Evolutionary conservation across 768 basidiomycete species (phyloP), one percentile per base, ranked within the genome.

Genomic region (Kwoniella sp.): DNA sequence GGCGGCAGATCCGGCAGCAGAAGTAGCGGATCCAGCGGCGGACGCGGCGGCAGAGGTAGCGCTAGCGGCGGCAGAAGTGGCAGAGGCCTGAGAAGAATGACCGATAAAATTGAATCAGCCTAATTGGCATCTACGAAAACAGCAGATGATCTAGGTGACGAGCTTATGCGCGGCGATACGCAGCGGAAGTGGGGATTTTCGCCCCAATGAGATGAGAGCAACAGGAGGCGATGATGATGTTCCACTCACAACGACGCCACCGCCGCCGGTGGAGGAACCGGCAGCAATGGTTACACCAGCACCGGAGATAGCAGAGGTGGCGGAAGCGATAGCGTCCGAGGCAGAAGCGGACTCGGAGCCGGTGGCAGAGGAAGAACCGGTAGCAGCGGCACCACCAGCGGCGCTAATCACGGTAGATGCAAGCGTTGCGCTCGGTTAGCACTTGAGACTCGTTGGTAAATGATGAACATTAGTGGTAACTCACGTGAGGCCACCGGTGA

Each of bases 401-500:
- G 47, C 25, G 58, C 23, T 28, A 13, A 8, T 3, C 12, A 28
- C 37, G 34, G 34, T 34, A 34, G 5, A 34, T 5, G 34, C 34
- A 34, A 34, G 13, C 13, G 34, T 34, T 34, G 34, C 34, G 13
- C 34, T 34, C 13, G 7, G 34, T 34, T 13, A 34, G 34, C 34
- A 5, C 34, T 13, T 34, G 47, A 48, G 5, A 4, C 17, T 20
- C 7, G 8, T 4, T 48, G 20, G 47, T 20, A 54, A 3, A 26
- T 13, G 12, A 12, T 17, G 54, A 45, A 45, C 3, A 1, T 22
- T 22, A 9, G n/a, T 28, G 17, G 12, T 17, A 20, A 65, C 63
- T 65, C 51, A 65, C 63, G 37, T 58, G 34, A 65, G 51, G 45
- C 50, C 38, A 54, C 63, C 63, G 23, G 63, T 65, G 29, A 65